These are phyloP conservation scores for Scheffersomyces spartinae DNA, from an alignment of 805 yeast genomes.

Conservation along the genomic window DNA sequence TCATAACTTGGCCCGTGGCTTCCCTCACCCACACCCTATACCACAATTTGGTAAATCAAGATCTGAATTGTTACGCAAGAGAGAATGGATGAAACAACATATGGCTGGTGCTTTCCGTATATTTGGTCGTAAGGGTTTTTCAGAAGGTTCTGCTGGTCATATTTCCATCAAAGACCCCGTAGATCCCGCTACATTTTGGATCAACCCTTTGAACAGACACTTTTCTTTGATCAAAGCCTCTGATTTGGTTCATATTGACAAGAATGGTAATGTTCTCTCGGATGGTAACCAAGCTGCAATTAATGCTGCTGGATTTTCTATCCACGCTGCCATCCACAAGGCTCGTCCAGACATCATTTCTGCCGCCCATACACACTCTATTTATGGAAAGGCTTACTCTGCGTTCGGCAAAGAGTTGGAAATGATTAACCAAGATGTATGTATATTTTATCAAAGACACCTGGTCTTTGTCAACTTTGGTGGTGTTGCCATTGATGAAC, in stretches of 20 bases:
- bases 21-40: constrained; percentile 35
- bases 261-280: too few species aligned
- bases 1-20: constrained; percentile 49
- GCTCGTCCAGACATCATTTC: constrained; percentile 63
- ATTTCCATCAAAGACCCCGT: constrained; percentile 79
- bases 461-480: constrained; percentile 61
- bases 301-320: constrained; percentile 61
- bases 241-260: too few species aligned
- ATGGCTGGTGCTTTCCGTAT: constrained; percentile 81
- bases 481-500: constrained; percentile 61
- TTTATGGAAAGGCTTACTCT: constrained; percentile 54
- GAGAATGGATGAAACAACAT: constrained; percentile 53
- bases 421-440: constrained; percentile 73
- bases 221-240: too few species aligned
- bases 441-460: constrained; percentile 55
- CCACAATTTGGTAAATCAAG: constrained; percentile 43
- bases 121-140: constrained; percentile 66
- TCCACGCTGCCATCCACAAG: constrained; percentile 56
- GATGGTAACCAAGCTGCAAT: constrained; percentile 47
- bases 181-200: constrained; percentile 75
- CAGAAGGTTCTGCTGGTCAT: constrained; percentile 80
- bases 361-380: constrained; percentile 62
- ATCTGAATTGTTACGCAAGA: constrained; percentile 35
- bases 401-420: constrained; percentile 57
- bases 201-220: constrained; percentile 78